Conservation (phyloP, 179 eudicot species). For the Silene noctiflora region DNA sequence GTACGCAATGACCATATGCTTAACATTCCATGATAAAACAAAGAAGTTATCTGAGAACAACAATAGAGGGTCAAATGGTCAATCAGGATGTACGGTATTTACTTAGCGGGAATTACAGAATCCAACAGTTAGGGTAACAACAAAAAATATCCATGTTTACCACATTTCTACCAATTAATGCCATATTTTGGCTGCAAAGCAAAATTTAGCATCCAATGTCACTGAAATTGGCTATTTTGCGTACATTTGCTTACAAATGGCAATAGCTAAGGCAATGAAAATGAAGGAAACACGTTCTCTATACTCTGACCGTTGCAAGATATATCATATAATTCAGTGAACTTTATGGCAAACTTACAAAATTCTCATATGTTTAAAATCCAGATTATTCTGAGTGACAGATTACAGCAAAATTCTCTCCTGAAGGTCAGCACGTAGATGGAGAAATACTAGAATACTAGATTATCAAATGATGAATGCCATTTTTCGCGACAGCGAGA, state of each 20-base stretch:
- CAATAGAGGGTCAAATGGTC: no score
- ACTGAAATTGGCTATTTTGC: not conserved
- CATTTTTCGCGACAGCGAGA: not conserved
- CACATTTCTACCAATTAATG: not conserved
- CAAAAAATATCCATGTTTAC: not conserved
- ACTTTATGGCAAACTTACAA: not conserved
- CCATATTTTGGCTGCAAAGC: not conserved
- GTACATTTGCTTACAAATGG: not conserved
- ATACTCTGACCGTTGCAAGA: not conserved
- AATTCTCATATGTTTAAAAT: not conserved
- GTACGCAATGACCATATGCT: not conserved
- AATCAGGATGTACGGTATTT: not conserved
- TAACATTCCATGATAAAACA: not conserved
- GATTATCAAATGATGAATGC: conserved; percentile 1
- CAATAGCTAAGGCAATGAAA: not conserved
- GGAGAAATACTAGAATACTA: not conserved
- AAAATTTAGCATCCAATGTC: conserved; percentile 4
- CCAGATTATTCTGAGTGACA: not conserved
- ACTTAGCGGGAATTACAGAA: not conserved
- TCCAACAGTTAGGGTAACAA: not conserved
- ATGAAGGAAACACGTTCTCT: not conserved
- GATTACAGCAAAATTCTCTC: not conserved
- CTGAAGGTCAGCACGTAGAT: not conserved
- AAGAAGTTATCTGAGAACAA: no score
- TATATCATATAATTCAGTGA: not conserved